Evolutionary conservation across 306 rosid species (phyloP).

Genomic region (Cyclanthera cordifolia): DNA sequence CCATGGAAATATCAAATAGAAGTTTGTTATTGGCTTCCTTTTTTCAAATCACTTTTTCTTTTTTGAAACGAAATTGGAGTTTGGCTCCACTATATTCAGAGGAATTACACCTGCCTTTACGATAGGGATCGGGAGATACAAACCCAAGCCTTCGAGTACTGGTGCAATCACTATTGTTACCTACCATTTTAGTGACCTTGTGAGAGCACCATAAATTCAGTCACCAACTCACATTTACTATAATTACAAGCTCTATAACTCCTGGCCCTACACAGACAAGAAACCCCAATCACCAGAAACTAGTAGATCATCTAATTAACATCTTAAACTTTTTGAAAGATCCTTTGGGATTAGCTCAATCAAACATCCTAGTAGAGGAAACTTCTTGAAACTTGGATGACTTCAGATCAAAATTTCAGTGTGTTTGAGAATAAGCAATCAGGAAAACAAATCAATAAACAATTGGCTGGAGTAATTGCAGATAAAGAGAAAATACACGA

Average conservation of each 20-base stretch:
- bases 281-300: neutral
- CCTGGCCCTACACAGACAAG: slow-evolving; percentile 4
- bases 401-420: neutral
- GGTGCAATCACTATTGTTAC: neutral
- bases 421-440: too few species aligned
- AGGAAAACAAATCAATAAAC: too few species aligned
- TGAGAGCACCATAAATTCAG: slow-evolving; percentile 9
- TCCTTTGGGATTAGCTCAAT: neutral
- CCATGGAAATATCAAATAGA: slow-evolving; percentile 2
- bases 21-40: neutral
- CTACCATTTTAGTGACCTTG: neutral
- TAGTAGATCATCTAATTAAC: neutral
- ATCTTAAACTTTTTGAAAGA: neutral
- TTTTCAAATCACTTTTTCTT: neutral
- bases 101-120: too few species aligned
- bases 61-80: too few species aligned
- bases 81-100: too few species aligned
- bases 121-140: too few species aligned
- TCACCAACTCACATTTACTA: slow-evolving; percentile 14
- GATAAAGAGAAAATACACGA: too few species aligned
- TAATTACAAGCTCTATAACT: neutral
- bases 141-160: too few species aligned
- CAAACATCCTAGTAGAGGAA: neutral
- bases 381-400: neutral
- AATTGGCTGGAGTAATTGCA: too few species aligned